These are phyloP conservation scores for Dryadomyces quercivorus DNA, from an alignment of 2,329 filamentous ascomycete genomes.

Conservation along the genomic window DNA sequence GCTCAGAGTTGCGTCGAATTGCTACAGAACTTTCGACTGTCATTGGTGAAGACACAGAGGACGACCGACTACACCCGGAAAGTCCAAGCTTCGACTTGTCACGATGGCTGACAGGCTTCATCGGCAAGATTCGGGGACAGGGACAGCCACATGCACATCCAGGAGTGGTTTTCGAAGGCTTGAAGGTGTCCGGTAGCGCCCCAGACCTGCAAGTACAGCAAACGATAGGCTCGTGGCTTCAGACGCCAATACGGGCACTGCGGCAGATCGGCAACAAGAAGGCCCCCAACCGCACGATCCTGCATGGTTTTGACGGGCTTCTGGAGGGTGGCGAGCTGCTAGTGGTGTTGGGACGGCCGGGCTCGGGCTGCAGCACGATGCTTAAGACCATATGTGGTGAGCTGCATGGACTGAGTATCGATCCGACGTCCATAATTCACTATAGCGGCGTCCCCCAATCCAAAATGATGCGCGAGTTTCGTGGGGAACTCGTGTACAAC, in stretches of 20 bases:
- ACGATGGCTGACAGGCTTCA: slow-evolving; percentile 47
- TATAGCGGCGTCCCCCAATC: slow-evolving; percentile 49
- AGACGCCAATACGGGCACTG: slow-evolving; percentile 27
- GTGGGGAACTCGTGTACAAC: slow-evolving; percentile 60
- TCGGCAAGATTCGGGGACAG: slow-evolving; percentile 36
- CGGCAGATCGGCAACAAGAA: slow-evolving; percentile 46
- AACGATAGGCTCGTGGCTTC: slow-evolving; percentile 48
- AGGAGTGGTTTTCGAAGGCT: slow-evolving; percentile 52
- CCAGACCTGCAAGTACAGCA: slow-evolving; percentile 58
- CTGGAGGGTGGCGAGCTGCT: slow-evolving; percentile 43
- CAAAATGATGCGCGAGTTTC: slow-evolving; percentile 46
- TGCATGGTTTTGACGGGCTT: slow-evolving; percentile 48
- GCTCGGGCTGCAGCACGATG: slow-evolving; percentile 45
- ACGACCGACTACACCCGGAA: slow-evolving; percentile 32
- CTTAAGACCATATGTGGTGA: slow-evolving; percentile 48
- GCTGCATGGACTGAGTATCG: slow-evolving; percentile 42
- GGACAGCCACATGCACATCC: slow-evolving; percentile 46
- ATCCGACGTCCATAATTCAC: slow-evolving; percentile 37
- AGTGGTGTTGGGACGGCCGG: slow-evolving; percentile 44
- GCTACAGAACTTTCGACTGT: slow-evolving; percentile 32
- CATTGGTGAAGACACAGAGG: slow-evolving; percentile 26
- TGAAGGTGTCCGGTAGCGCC: slow-evolving; percentile 57
- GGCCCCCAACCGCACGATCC: slow-evolving; percentile 49
- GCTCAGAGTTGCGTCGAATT: slow-evolving; percentile 6
- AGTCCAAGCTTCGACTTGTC: slow-evolving; percentile 34